These are phyloP conservation scores for Trichaptum fuscoviolaceum DNA, from an alignment of 768 basidiomycete genomes.

Conservation along the genomic window DNA sequence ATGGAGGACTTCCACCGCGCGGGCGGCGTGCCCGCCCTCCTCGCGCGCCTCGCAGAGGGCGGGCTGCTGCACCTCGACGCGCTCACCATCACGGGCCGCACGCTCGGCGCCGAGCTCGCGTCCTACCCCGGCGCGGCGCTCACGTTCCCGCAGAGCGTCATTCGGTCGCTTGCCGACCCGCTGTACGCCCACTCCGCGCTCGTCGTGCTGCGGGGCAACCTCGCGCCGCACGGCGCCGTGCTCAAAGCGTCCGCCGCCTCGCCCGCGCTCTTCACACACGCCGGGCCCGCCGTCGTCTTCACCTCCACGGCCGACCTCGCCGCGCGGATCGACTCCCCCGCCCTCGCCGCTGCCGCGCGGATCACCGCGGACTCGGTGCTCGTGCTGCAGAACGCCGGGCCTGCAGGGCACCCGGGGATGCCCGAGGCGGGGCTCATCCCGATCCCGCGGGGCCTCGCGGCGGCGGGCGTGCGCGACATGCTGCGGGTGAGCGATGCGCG, in stretches of 20 bases:
- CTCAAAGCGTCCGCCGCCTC: conserved; percentile 14
- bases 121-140: not conserved
- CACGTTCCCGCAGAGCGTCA: conserved; percentile 12
- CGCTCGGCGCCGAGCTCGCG: conserved; percentile 14
- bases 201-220: conserved; percentile 14
- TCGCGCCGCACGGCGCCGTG: conserved; percentile 15
- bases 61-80: conserved; percentile 14
- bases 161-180: conserved; percentile 12
- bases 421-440: conserved; percentile 24
- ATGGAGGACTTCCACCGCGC: conserved; percentile 18
- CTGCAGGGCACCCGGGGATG: conserved; percentile 22
- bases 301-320: conserved; percentile 16
- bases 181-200: conserved; percentile 13
- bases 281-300: conserved; percentile 21
- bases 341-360: too few relatives aligned
- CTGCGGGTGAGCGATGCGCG: conserved; percentile 21
- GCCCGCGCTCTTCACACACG: conserved; percentile 9
- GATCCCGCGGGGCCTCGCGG: conserved; percentile 21
- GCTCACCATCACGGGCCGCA: conserved; percentile 15
- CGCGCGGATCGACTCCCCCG: conserved; percentile 15
- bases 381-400: conserved; percentile 22
- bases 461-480: conserved; percentile 21
- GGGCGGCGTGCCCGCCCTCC: conserved; percentile 15
- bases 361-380: conserved; percentile 14
- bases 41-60: conserved; percentile 4